Base-by-base conservation (phyloP, 73 alveolate species). In the Paramecium tetraurelia region DNA sequence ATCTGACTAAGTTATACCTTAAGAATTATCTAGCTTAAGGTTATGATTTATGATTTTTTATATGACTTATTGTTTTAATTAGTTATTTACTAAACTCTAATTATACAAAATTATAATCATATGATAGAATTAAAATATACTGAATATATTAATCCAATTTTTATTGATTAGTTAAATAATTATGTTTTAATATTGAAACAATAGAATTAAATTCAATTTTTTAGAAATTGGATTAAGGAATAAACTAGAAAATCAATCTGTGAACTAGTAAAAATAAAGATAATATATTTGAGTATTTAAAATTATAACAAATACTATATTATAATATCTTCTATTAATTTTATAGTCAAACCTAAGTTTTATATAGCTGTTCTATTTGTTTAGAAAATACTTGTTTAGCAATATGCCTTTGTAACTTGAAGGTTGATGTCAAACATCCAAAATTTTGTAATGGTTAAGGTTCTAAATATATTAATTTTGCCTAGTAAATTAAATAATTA, bases 371-470 rank as follows among this genome's bases (percentile, higher is more conserved):
- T 63, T 63, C 48, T 27, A 63, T 63, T 63, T 63, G 29, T 6
- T 63, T 63, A 21, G 44, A 7, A 63, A 63, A 63, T 14, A 63
- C 84, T 7, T 63, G 4, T 27, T 33, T 27, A 0, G 84, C 84
- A 10, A 63, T 16, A 63, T 63, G 84, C 12, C 84, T 63, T 63
- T 63, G 27, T 63, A 63, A 63, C 11, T 63, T 63, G 29, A 63
- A 24, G 21, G 84, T 31, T 12, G 84, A 33, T 22, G 84, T 63
- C 9, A 31, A 63, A 63, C 84, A 63, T 12, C 84, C 84, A 27
- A 63, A 63, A 11, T 10, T 33, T 63, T 27, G n/a, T 10, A 89
- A 89, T 7, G 94, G 75, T 71, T 72, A 58, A 18, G 94, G 92
- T 36, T 63, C 86, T 12, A 89, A 24, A 72, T 89, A 41, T 41